Evolutionary conservation across 225 moss, liverwort and hornwort species (phyloP).

Genomic region (Thuidium tamariscinum): DNA sequence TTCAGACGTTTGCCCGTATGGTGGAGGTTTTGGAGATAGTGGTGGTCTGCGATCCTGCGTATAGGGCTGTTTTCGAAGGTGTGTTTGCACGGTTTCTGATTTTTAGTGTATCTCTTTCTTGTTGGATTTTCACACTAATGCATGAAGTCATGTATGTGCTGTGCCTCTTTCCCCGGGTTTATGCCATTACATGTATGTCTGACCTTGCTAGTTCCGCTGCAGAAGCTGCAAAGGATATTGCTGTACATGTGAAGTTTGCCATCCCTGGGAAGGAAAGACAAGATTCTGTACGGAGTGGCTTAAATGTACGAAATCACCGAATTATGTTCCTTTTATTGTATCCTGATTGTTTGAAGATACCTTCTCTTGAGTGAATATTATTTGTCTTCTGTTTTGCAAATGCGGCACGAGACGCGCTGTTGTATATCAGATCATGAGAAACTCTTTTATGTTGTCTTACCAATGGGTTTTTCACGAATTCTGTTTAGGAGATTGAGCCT

Average conservation of each 20-base stretch:
- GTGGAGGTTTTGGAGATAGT: constrained; percentile 72
- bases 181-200: not conserved
- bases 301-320: constrained; percentile 27
- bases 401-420: not conserved
- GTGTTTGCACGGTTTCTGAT: not conserved
- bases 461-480: not conserved
- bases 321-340: not conserved
- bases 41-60: constrained; percentile 90
- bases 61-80: constrained; percentile 80
- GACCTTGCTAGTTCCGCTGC: not conserved
- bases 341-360: not conserved
- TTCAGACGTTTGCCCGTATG: constrained; percentile 72
- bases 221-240: constrained; percentile 43
- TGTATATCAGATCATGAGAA: not conserved
- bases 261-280: constrained; percentile 91
- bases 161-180: not conserved
- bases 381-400: not conserved
- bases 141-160: not conserved
- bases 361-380: not conserved
- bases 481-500: constrained; percentile 45
- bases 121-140: not conserved
- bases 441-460: not conserved
- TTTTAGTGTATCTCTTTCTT: not conserved
- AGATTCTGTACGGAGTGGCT: constrained; percentile 78
- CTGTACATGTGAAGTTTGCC: constrained; percentile 57